Conservation (phyloP, 192 early-diverging fungal genomes). For the Backusella westeae region DNA sequence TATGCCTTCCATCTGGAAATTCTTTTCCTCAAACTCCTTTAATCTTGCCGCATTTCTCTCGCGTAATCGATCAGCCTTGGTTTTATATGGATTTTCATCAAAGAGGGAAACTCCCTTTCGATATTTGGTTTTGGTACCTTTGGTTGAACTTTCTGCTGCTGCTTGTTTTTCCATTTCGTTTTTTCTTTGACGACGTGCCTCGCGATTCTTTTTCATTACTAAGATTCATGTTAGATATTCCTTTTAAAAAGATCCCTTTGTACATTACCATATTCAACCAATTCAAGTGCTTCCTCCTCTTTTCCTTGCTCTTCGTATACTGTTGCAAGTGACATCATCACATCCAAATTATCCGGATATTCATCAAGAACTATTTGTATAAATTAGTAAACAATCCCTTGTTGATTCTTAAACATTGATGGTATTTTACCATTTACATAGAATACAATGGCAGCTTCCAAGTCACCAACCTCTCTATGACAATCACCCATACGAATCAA, state of each 20-base stretch:
- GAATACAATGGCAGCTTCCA: slow-evolving; percentile 57
- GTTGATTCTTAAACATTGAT: not conserved
- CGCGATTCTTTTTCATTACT: slow-evolving; percentile 21
- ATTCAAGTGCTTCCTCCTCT: slow-evolving; percentile 46
- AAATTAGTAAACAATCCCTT: not conserved
- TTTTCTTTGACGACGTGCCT: slow-evolving; percentile 10
- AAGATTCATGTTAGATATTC: not conserved
- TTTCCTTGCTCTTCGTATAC: slow-evolving; percentile 73
- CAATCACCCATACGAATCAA: slow-evolving; percentile 59
- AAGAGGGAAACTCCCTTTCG: slow-evolving; percentile 18
- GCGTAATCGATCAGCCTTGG: not conserved
- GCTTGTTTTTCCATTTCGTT: not conserved
- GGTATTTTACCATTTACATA: slow-evolving; percentile 48
- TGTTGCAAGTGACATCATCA: slow-evolving; percentile 65
- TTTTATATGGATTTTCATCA: slow-evolving; percentile 10
- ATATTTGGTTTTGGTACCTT: not conserved
- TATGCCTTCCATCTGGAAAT: not conserved
- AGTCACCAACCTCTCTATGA: slow-evolving; percentile 60
- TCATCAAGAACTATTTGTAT: slow-evolving; percentile 48
- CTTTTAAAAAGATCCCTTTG: not conserved
- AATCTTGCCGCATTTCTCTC: not conserved
- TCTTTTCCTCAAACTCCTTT: slow-evolving; percentile 12
- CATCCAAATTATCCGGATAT: slow-evolving; percentile 61
- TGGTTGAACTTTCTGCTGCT: not conserved
- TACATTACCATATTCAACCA: slow-evolving; percentile 47